Base-by-base conservation (phyloP, 2,329 filamentous ascomycete species). In the Fusarium albidum region DNA sequence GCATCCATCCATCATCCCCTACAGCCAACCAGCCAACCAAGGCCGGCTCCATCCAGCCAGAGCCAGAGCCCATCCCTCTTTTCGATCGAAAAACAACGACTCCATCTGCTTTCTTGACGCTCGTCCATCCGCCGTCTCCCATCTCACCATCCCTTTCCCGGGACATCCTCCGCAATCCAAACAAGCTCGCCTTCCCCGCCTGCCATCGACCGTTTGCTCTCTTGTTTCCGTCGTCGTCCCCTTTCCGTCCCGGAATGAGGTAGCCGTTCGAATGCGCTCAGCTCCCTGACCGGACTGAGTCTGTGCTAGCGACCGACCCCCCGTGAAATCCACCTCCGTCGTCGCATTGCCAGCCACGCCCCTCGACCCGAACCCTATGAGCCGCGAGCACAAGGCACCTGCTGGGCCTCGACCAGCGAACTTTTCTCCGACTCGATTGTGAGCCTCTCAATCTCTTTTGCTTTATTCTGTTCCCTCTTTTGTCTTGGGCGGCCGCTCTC, bases 201-300 rank as follows among this genome's bases (percentile, higher is more conserved):
- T 57, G 32, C 40, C 44, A 43, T 45, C 45, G 17, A 39, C 46
- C 43, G 39, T 46, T 52, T 52, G 44, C 45, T 51, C 42, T 57
- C 50, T 47, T 37, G 40, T 41, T 57, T 48, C 55, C 48, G 46
- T 59, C 48, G 49, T 45, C 32, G 49, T 33, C 44, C 27, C 21
- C 53, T 61, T 37, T 57, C 58, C 45, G 63, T 67, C 67, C 53
- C 80, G 81, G 79, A 80, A 85, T 85, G 82, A 79, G 81, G 82
- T 84, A 84, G 79, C 75, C 73, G 70, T 70, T 73, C 76, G 74
- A 73, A 75, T 76, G 75, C 71, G 73, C 81, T 83, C 82, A 83
- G 81, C 77, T 83, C 81, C 82, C 76, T 82, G 74, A 78, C 77
- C 75, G 82, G 82, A 84, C 82, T 84, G 81, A 81, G 80, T 73